Evolutionary conservation across 1,284 basidiomycete species (phyloP).

Genomic region (Apiotrichum gamsii): DNA sequence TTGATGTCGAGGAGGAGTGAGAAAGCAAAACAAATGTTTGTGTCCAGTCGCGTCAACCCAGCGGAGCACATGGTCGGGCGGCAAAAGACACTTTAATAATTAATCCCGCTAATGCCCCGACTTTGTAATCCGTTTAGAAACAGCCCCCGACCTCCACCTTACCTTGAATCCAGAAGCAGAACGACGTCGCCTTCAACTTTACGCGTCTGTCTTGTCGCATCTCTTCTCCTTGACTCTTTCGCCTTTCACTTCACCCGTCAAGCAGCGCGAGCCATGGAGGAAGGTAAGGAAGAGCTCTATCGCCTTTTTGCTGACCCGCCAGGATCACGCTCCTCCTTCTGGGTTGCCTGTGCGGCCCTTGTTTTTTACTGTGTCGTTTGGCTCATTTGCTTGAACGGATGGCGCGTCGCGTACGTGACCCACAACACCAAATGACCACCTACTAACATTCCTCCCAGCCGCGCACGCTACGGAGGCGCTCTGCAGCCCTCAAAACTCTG

Average conservation of each 20-base stretch:
- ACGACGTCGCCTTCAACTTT: not conserved
- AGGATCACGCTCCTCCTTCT: not conserved
- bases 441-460: too few relatives aligned
- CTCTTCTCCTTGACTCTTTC: not conserved
- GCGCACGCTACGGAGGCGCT: conserved; percentile 62
- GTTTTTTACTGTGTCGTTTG: conserved; percentile 64
- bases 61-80: too few relatives aligned
- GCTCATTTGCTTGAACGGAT: conserved; percentile 69
- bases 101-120: too few relatives aligned
- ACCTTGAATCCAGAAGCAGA: not conserved
- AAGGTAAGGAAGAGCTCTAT: not conserved
- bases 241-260: too few relatives aligned
- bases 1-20: too few relatives aligned
- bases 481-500: conserved; percentile 58
- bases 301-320: not conserved
- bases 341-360: not conserved
- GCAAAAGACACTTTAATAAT: too few relatives aligned
- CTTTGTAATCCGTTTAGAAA: too few relatives aligned
- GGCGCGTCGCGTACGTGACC: conserved; percentile 68
- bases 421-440: too few relatives aligned
- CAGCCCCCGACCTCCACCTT: too few relatives aligned
- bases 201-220: not conserved
- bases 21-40: too few relatives aligned
- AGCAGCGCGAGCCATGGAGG: too few relatives aligned
- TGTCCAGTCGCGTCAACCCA: too few relatives aligned